Conservation (phyloP, 805 yeast species). For the Yamadazyma philogaea region DNA sequence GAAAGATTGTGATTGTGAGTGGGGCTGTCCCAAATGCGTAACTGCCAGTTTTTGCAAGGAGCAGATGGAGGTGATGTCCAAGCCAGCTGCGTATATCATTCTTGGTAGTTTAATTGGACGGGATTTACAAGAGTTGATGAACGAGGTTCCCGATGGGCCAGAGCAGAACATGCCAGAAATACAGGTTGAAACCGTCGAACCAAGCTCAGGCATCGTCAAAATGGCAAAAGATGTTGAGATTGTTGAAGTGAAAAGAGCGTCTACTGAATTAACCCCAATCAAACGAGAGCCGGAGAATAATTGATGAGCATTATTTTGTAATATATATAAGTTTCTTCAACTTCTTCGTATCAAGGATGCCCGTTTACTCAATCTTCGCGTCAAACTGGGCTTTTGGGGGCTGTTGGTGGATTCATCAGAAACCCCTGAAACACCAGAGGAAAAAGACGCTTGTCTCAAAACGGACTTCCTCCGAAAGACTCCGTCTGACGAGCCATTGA, state of each 20-base stretch:
- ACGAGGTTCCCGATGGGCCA: slow-evolving; percentile 63
- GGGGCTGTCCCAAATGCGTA: slow-evolving; percentile 87
- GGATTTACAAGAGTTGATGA: slow-evolving; percentile 39
- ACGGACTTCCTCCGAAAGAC: slow-evolving; percentile 14
- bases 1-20: slow-evolving; percentile 63
- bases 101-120: slow-evolving; percentile 59
- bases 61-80: slow-evolving; percentile 76
- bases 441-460: slow-evolving; percentile 20
- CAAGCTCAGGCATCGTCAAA: slow-evolving; percentile 53
- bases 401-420: slow-evolving; percentile 10
- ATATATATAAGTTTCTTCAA: background rate
- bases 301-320: background rate
- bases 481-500: slow-evolving; percentile 11
- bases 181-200: slow-evolving; percentile 63
- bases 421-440: slow-evolving; percentile 18
- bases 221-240: slow-evolving; percentile 56
- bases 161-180: slow-evolving; percentile 72
- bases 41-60: slow-evolving; percentile 81
- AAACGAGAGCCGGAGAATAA: slow-evolving; percentile 9
- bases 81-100: slow-evolving; percentile 76
- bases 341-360: slow-evolving; percentile 27
- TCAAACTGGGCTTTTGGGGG: slow-evolving; percentile 25
- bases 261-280: slow-evolving; percentile 8
- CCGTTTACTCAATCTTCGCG: slow-evolving; percentile 31
- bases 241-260: slow-evolving; percentile 19